phyloP scores from a whole-genome alignment of 805 yeast genomes.

The Cyberlindnera suaveolens region DNA sequence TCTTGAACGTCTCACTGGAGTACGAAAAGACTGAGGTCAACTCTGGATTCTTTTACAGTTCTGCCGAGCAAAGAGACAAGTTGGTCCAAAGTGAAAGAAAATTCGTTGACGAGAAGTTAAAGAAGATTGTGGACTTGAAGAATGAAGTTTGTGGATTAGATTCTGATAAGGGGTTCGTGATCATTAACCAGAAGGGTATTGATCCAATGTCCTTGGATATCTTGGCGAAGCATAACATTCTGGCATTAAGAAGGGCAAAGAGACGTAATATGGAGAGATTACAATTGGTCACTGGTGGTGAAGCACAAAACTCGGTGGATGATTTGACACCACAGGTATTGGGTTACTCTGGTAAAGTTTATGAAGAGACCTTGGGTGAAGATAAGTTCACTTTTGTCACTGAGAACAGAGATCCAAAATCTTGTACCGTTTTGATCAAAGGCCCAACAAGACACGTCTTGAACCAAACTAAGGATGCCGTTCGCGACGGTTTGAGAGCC shows the following conservation, averaged over 20 bases:
- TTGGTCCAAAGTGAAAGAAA: slow-evolving; percentile 88
- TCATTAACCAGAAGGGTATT: slow-evolving; percentile 96
- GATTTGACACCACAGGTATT: slow-evolving; percentile 74
- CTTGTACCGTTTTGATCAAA: slow-evolving; percentile 86
- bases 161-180: slow-evolving; percentile 74
- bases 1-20: slow-evolving; percentile 88
- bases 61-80: slow-evolving; percentile 94
- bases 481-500: slow-evolving; percentile 93
- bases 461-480: slow-evolving; percentile 93
- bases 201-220: slow-evolving; percentile 97
- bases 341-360: slow-evolving; percentile 86
- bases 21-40: slow-evolving; percentile 98
- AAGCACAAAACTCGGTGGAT: slow-evolving; percentile 95
- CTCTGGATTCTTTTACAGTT: slow-evolving; percentile 88
- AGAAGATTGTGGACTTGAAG: slow-evolving; percentile 87
- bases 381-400: slow-evolving; percentile 96
- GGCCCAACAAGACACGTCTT: slow-evolving; percentile 89
- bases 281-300: slow-evolving; percentile 94
- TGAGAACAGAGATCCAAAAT: slow-evolving; percentile 81
- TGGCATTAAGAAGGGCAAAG: slow-evolving; percentile 96
- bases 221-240: slow-evolving; percentile 84
- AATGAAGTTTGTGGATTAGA: slow-evolving; percentile 83
- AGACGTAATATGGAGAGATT: slow-evolving; percentile 98
- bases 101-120: slow-evolving; percentile 90
- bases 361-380: slow-evolving; percentile 92